These are phyloP conservation scores for Gyromitra esculenta DNA, from an alignment of 2,329 filamentous ascomycete genomes.

Conservation along the genomic window DNA sequence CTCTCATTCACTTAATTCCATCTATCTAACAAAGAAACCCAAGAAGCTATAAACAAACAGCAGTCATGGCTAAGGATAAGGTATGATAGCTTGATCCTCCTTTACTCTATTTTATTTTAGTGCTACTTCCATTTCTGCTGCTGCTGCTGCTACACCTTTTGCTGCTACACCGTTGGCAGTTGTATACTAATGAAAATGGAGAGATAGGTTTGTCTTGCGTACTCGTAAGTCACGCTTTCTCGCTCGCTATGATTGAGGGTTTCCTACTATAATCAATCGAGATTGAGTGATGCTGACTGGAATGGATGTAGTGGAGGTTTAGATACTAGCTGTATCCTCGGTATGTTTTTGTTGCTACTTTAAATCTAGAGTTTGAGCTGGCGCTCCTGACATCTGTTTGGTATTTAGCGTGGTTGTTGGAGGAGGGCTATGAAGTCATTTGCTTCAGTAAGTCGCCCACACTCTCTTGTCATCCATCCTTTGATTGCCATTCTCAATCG, in stretches of 20 bases:
- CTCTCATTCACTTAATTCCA: slow-evolving; percentile 10
- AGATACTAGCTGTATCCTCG: slow-evolving; percentile 63
- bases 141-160: background rate
- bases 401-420: slow-evolving; percentile 59
- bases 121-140: background rate
- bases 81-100: slow-evolving; percentile 37
- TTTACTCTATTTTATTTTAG: background rate
- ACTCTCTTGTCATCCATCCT: background rate
- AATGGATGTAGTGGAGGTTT: slow-evolving; percentile 61
- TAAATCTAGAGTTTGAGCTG: background rate
- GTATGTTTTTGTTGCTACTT: slow-evolving; percentile 58
- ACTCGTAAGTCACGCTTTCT: slow-evolving; percentile 58
- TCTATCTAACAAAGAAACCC: slow-evolving; percentile 7
- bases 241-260: slow-evolving; percentile 17
- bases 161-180: background rate
- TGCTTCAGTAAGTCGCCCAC: slow-evolving; percentile 65
- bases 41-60: slow-evolving; percentile 27
- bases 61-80: slow-evolving; percentile 55
- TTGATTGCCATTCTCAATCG: background rate
- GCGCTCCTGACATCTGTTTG: slow-evolving; percentile 39
- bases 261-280: background rate
- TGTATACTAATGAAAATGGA: background rate
- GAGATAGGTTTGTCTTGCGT: slow-evolving; percentile 62
- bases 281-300: slow-evolving; percentile 29
- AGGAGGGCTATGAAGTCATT: slow-evolving; percentile 71